A percentile compares a stretch with the other conserved stretches of the same genome.
phyloP scores from a whole-genome alignment of 352 stramenopile genomes.

The Globisporangium cederbergense region DNA sequence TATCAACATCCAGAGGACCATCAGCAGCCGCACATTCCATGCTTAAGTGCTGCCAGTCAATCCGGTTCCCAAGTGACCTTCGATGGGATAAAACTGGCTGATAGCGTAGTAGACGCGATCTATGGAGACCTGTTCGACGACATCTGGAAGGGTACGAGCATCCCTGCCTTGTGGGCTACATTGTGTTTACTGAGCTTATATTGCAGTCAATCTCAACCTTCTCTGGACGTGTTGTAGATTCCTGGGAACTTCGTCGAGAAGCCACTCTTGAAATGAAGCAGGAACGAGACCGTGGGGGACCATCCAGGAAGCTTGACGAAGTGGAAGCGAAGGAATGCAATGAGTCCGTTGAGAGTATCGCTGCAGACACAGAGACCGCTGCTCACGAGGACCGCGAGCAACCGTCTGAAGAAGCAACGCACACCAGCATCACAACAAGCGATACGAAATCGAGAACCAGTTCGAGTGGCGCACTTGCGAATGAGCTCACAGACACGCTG shows the following conservation, averaged over 20 bases:
- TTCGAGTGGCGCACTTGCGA: background rate
- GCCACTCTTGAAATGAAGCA: background rate
- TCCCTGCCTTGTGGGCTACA: background rate
- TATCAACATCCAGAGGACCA: background rate
- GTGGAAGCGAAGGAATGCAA: background rate
- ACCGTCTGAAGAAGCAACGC: background rate
- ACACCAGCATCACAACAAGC: background rate
- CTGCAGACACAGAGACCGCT: background rate
- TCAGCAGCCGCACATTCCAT: background rate
- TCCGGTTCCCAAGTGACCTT: background rate
- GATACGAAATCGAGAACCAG: background rate
- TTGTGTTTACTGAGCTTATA: background rate
- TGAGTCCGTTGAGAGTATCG: background rate
- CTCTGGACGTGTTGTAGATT: background rate
- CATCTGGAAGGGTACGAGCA: slow-evolving; percentile 19
- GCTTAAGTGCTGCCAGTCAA: background rate
- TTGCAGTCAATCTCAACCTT: background rate
- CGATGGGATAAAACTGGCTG: background rate
- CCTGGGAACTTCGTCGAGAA: background rate
- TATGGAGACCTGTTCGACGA: slow-evolving; percentile 22
- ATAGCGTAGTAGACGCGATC: slow-evolving; percentile 23
- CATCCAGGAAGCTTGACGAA: background rate
- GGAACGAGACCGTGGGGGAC: too few species aligned
- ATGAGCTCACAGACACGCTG: slow-evolving; percentile 1
- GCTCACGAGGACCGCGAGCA: background rate